Evolutionary conservation across 1,139 yeast species (phyloP), one percentile per base, ranked within the genome.

Genomic region (Diutina sp.): DNA sequence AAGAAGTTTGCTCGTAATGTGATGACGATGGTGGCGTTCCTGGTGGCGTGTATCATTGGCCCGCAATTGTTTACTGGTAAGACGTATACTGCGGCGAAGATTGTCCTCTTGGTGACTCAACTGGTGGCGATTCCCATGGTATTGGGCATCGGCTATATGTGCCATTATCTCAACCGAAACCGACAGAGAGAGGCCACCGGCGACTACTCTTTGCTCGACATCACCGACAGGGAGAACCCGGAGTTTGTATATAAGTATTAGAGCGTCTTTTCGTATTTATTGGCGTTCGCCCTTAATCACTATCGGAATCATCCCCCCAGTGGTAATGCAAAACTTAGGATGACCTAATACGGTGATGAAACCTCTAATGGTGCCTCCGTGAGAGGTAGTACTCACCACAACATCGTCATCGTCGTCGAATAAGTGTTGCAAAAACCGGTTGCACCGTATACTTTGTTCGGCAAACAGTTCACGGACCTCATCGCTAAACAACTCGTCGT

Each of bases 231-330:
- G 6, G 28, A 50, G n/a, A 50, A 50, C 44, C 53, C 53, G 1
- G 53, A 50, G 32, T 50, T 50, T 18, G 28, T 32, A 16, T 50
- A 50, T 32, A 32, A 30, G 21, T 14, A 29, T 11, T 50, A 32
- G 21, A 21, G n/a, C 50, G 29, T 44, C 46, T 4, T 21, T n/a
- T n/a, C n/a, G n/a, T n/a, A n/a, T n/a, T n/a, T 29, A 30, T 6
- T 14, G 18, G n/a, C n/a, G 29, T 21, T 47, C 38, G 28, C 53
- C 70, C 60, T 64, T 64, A 14, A 83, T 76, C 12, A 83, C 77
- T 25, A 83, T 73, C 1, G 88, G 88, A 30, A 84, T 75, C 82
- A 84, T 80, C 5, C 87, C 88, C 0, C 88, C 89, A 0, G 88
- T 82, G 14, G 81, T 76, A 52, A 84, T 73, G 18, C 82, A 73